Conservation (phyloP, 371 early-diverging fungal species). For the Zancudomyces culisetae region DNA sequence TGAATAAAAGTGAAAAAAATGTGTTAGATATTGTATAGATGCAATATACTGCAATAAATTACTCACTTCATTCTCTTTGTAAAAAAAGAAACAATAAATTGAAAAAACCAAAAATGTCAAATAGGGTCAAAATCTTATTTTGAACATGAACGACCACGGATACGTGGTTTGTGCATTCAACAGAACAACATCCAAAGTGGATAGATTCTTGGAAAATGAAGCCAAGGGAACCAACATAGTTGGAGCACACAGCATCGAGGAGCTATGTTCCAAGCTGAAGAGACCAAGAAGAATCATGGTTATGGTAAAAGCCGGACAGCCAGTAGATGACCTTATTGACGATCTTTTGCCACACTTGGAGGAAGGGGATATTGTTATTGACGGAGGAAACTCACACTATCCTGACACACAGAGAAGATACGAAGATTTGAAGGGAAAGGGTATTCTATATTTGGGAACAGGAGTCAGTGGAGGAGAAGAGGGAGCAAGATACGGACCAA, state of each 20-base stretch:
- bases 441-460: slow-evolving; percentile 85
- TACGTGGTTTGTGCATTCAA: slow-evolving; percentile 90
- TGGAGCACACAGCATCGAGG: slow-evolving; percentile 84
- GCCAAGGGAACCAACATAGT: slow-evolving; percentile 90
- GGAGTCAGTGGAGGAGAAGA: slow-evolving; percentile 99
- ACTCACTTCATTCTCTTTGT: too few relatives aligned
- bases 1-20: neutral
- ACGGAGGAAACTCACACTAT: slow-evolving; percentile 98
- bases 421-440: slow-evolving; percentile 67
- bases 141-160: slow-evolving; percentile 96
- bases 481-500: slow-evolving; percentile 97
- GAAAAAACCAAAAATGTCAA: neutral
- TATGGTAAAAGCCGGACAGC: slow-evolving; percentile 90
- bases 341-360: slow-evolving; percentile 69
- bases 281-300: slow-evolving; percentile 90
- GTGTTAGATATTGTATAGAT: neutral
- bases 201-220: slow-evolving; percentile 80
- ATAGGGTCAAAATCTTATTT: slow-evolving; percentile 94
- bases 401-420: slow-evolving; percentile 88
- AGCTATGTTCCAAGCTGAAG: slow-evolving; percentile 82
- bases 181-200: slow-evolving; percentile 90
- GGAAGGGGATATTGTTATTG: slow-evolving; percentile 91
- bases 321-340: slow-evolving; percentile 91
- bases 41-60: neutral
- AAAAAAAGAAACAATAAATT: too few relatives aligned